phyloP scores from a whole-genome alignment of 495 filamentous ascomycete species.

The Aspergillus hancockii region DNA sequence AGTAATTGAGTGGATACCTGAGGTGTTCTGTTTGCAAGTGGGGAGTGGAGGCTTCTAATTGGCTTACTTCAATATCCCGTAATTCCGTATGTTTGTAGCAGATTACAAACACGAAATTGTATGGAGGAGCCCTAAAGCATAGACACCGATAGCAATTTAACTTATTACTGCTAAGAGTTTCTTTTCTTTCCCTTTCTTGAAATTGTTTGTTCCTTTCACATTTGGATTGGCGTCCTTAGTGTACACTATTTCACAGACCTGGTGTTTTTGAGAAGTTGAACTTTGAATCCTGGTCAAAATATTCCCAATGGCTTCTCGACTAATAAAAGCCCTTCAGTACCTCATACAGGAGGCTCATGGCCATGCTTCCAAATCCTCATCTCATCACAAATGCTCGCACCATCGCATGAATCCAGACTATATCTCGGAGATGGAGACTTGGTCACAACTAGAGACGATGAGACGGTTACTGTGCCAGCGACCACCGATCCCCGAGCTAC shows the following conservation, averaged over 20 bases:
- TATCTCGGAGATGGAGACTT: conserved; percentile 17
- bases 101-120: background rate
- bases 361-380: background rate
- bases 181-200: too few relatives aligned
- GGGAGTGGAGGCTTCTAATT: background rate
- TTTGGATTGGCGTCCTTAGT: too few relatives aligned
- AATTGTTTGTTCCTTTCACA: too few relatives aligned
- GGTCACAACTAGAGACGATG: conserved; percentile 20
- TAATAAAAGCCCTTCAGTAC: conserved; percentile 1
- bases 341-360: conserved; percentile 2
- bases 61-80: background rate
- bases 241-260: background rate
- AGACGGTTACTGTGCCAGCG: conserved; percentile 17
- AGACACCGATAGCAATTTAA: background rate
- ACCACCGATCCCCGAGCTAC: conserved; percentile 7
- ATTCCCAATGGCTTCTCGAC: background rate
- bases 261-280: background rate
- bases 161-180: too few relatives aligned
- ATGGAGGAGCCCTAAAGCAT: background rate
- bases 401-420: conserved; percentile 9
- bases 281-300: too few relatives aligned
- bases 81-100: background rate
- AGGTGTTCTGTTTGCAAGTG: too few relatives aligned
- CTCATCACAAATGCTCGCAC: background rate
- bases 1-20: background rate